A percentile compares a stretch with the other conserved stretches of the same genome.
These are phyloP conservation scores for Aspergillus homomorphus DNA, from an alignment of 495 filamentous ascomycete species.

Conservation along the genomic window DNA sequence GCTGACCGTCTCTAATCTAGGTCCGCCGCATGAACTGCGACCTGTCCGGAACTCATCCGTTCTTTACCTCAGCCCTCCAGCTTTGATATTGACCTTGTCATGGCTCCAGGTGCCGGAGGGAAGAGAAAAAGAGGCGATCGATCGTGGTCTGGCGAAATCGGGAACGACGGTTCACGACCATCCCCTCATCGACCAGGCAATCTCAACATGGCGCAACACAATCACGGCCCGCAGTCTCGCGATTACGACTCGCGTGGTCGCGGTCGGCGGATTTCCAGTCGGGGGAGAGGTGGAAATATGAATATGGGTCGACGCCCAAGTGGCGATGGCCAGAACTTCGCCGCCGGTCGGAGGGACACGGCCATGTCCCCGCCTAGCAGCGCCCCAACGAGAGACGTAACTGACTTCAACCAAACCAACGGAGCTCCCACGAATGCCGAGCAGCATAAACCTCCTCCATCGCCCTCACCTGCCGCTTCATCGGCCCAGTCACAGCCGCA, in stretches of 20 bases:
- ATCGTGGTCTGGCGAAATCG: constrained; percentile 49
- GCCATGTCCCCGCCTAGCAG: constrained; percentile 41
- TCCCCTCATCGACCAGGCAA: constrained; percentile 64
- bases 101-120: constrained; percentile 52
- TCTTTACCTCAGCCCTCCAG: constrained; percentile 30
- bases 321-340: constrained; percentile 33
- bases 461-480: constrained; percentile 25
- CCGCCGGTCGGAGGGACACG: constrained; percentile 29
- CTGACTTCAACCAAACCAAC: constrained; percentile 27
- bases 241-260: constrained; percentile 47
- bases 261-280: constrained; percentile 41
- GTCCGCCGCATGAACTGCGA: constrained; percentile 41
- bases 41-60: constrained; percentile 27
- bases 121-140: constrained; percentile 60
- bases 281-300: constrained; percentile 37
- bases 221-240: constrained; percentile 36
- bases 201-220: constrained; percentile 56
- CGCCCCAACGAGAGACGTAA: constrained; percentile 25
- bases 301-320: constrained; percentile 30
- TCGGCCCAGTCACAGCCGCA: constrained; percentile 18
- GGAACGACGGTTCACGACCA: constrained; percentile 52
- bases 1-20: constrained; percentile 24
- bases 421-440: constrained; percentile 17
- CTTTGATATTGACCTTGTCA: constrained; percentile 29
- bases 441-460: constrained; percentile 21